Evolutionary conservation across 352 stramenopile species (phyloP).

Genomic region (Phytopythium sindhum): DNA sequence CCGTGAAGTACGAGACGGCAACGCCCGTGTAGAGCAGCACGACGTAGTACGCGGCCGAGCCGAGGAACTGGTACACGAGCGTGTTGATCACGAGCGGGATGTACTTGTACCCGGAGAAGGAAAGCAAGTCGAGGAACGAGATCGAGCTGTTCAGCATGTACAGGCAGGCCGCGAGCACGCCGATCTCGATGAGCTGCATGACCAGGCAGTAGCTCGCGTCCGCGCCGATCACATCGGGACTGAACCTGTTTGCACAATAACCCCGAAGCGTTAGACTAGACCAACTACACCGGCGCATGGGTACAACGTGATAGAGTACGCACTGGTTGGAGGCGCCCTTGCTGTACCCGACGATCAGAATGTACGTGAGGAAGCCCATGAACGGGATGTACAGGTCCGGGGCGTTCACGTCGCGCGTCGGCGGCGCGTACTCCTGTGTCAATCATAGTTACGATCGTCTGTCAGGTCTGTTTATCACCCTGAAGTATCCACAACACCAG

Average conservation of each 20-base stretch:
- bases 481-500: not conserved
- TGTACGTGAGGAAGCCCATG: conserved; percentile 99
- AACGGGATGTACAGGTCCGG: conserved; percentile 98
- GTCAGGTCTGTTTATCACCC: not conserved
- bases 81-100: conserved; percentile 95
- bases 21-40: conserved; percentile 92
- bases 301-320: conserved; percentile 13
- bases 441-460: not conserved
- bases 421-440: conserved; percentile 76
- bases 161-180: conserved; percentile 91
- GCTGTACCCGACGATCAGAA: conserved; percentile 95
- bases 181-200: conserved; percentile 91
- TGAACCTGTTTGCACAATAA: conserved; percentile 79
- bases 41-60: conserved; percentile 90
- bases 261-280: not conserved
- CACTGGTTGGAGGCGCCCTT: conserved; percentile 93
- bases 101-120: conserved; percentile 99
- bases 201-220: conserved; percentile 91
- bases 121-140: conserved; percentile 94
- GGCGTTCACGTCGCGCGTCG: conserved; percentile 95
- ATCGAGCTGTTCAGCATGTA: conserved; percentile 94
- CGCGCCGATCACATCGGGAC: conserved; percentile 94
- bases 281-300: not conserved
- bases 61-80: conserved; percentile 82
- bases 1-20: conserved; percentile 93